A percentile compares a stretch with the other conserved stretches of the same genome.
Evolutionary conservation across 2,329 filamentous ascomycete species (phyloP).

Genomic region (Onygena corvina): DNA sequence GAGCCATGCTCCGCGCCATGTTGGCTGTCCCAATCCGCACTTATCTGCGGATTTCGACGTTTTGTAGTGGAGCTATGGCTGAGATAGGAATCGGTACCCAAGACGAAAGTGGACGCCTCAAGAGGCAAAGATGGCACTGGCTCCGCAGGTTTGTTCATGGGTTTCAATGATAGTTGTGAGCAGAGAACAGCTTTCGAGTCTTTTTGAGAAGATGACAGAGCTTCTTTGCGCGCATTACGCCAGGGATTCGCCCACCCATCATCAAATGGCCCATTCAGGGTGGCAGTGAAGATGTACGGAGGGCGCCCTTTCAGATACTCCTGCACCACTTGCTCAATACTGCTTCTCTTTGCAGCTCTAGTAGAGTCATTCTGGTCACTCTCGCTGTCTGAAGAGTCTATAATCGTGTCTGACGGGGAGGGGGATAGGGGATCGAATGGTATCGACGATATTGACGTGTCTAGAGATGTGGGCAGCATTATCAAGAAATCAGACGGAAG

Average conservation of each 20-base stretch:
- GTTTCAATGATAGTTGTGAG: not conserved
- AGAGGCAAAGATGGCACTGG: not conserved
- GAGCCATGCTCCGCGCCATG: not conserved
- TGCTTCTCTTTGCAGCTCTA: constrained; percentile 29
- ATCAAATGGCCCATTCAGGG: constrained; percentile 36
- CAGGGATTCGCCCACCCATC: constrained; percentile 38
- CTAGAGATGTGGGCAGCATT: not conserved
- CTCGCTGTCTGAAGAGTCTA: constrained; percentile 21
- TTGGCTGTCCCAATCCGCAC: not conserved
- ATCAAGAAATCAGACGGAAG: constrained; percentile 9
- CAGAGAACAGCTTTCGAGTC: not conserved
- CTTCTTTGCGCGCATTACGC: constrained; percentile 17
- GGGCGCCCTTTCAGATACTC: constrained; percentile 33
- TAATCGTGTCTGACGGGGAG: constrained; percentile 17
- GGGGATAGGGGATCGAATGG: constrained; percentile 26
- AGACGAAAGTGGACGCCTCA: not conserved
- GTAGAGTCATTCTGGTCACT: constrained; percentile 30
- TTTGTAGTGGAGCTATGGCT: not conserved
- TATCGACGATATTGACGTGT: constrained; percentile 19
- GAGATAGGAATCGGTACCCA: not conserved
- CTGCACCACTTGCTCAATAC: constrained; percentile 32
- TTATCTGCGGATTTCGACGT: not conserved
- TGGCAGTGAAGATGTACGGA: constrained; percentile 37
- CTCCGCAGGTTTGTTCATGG: not conserved
- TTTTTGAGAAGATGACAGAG: not conserved